Evolutionary conservation across 2,329 filamentous ascomycete genomes (phyloP), one percentile per base, ranked within the genome.

Genomic region (Exophiala sp.): DNA sequence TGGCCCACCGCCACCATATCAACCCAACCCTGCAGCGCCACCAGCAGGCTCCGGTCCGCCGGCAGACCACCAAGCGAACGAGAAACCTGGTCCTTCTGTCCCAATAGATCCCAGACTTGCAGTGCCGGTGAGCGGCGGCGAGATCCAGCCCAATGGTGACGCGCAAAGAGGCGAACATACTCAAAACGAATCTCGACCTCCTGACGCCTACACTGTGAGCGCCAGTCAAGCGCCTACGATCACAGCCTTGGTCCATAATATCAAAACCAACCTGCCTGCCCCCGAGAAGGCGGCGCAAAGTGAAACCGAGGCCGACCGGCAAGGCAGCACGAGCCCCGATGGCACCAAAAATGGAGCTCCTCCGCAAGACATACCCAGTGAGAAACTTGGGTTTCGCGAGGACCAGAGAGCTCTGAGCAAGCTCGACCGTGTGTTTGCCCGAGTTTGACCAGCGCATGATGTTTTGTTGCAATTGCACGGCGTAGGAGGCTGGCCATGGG

Each of bases 331-430:
- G 38, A 73, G 70, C 54, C 52, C 58, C 61, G 56, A 64, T 60
- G 45, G 65, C 10, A 60, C 46, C 18, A 60, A 48, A 49, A 63
- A 62, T 14, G 58, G 60, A 3, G 70, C 70, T 18, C 71, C 71
- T 24, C 72, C 76, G 6, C 72, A 74, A 47, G 77, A 79, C 60
- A 79, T 80, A 43, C 76, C 76, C 6, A 76, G 71, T 43, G 74
- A 78, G 52, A 79, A 79, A 56, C 66, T 79, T 21, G 76, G 73
- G 3, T 80, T 78, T 42, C 72, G 75, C 14, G 83, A 86, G 64
- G 84, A 87, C 58, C 76, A 76, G 53, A 73, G 82, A 57, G 82
- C 82, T 1, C 65, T 87, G 39, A 75, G 80, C 56, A 81, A 85
- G 63, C 69, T 88, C 43, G 80, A 88, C 65, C 67, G 71, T 18